phyloP scores from a whole-genome alignment of 495 filamentous ascomycete genomes.

The Penicillium simplicissimum region DNA sequence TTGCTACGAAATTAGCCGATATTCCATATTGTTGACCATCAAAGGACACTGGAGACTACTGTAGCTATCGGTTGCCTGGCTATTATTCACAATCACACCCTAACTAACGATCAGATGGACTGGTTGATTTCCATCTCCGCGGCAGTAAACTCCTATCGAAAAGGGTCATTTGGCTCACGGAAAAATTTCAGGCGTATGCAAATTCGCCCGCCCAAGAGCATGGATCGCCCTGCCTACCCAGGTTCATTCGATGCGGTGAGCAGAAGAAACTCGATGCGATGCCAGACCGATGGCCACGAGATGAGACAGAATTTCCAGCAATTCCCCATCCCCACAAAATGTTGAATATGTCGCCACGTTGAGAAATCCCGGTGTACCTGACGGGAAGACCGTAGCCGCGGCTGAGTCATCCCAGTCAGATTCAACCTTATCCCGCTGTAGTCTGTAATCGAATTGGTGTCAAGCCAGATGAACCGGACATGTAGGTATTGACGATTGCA shows the following conservation, averaged over 20 bases:
- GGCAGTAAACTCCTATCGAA: background rate
- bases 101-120: background rate
- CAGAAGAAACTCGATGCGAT: background rate
- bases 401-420: conserved; percentile 21
- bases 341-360: background rate
- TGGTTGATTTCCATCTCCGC: background rate
- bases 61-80: background rate
- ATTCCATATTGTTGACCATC: background rate
- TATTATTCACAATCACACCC: background rate
- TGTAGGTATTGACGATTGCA: background rate
- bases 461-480: background rate
- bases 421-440: no score
- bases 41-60: background rate
- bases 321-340: conserved; percentile 3
- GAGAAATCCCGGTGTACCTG: conserved; percentile 13
- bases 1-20: conserved; percentile 25
- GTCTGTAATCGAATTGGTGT: background rate
- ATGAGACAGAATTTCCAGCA: background rate
- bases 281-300: background rate
- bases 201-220: background rate
- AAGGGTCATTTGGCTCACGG: background rate
- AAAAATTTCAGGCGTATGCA: background rate
- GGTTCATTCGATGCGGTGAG: conserved; percentile 18
- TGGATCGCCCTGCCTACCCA: conserved; percentile 22
- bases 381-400: conserved; percentile 11